phyloP scores from a whole-genome alignment of 192 early-diverging fungal species.

The Coemansia sp. region DNA sequence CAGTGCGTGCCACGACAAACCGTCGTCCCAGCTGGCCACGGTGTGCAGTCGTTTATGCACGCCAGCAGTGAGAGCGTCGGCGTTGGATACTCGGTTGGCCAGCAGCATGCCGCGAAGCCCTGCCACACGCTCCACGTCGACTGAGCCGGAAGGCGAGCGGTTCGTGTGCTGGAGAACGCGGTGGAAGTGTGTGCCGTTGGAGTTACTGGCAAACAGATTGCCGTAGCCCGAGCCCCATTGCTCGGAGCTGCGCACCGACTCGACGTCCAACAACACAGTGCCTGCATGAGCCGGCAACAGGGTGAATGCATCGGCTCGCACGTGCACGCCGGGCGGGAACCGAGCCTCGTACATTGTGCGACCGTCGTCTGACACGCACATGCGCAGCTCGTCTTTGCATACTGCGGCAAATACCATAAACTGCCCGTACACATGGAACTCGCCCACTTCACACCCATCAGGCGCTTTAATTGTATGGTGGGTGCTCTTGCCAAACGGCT shows the following conservation, averaged over 20 bases:
- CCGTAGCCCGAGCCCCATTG: slow-evolving; percentile 45
- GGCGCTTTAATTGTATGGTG: slow-evolving; percentile 21
- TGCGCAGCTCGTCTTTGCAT: slow-evolving; percentile 50
- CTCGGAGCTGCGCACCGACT: slow-evolving; percentile 56
- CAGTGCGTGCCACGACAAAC: slow-evolving; percentile 67
- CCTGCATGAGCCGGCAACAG: slow-evolving; percentile 82
- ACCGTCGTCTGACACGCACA: slow-evolving; percentile 79
- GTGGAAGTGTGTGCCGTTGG: slow-evolving; percentile 78
- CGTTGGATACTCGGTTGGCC: slow-evolving; percentile 84
- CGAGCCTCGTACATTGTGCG: slow-evolving; percentile 64
- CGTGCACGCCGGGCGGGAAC: slow-evolving; percentile 80
- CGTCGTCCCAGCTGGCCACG: slow-evolving; percentile 89
- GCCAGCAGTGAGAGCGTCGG: slow-evolving; percentile 57
- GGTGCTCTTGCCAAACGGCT: slow-evolving; percentile 23
- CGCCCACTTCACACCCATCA: slow-evolving; percentile 18
- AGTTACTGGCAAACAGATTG: slow-evolving; percentile 84
- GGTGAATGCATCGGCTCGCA: slow-evolving; percentile 80
- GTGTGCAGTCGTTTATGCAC: slow-evolving; percentile 67
- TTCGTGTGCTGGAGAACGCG: slow-evolving; percentile 78
- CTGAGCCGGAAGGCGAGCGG: slow-evolving; percentile 65
- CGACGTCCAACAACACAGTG: slow-evolving; percentile 75
- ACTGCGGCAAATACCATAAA: slow-evolving; percentile 36
- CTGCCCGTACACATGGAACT: slow-evolving; percentile 38
- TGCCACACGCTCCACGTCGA: slow-evolving; percentile 91
- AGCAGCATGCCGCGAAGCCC: slow-evolving; percentile 83